Percentiles rank a stretch among this genome's conserved stretches.
These are phyloP conservation scores for Penicillium sp. DNA, from an alignment of 2,329 filamentous ascomycete species.

Conservation along the genomic window DNA sequence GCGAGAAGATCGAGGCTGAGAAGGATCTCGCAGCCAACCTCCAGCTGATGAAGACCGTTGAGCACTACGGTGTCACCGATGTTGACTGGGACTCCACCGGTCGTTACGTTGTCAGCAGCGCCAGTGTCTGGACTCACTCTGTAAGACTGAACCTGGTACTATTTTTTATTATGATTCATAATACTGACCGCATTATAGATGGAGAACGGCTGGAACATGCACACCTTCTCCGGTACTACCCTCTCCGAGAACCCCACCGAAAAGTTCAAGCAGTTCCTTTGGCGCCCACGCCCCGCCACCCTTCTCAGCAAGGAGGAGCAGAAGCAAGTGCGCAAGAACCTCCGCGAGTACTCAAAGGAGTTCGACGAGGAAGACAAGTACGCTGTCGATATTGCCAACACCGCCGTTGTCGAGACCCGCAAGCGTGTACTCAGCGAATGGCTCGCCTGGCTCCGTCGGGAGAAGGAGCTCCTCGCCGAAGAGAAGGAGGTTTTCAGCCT, in stretches of 20 bases:
- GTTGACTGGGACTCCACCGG: conserved; percentile 98
- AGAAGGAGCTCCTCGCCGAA: conserved; percentile 69
- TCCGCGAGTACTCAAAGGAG: conserved; percentile 89
- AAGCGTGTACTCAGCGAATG: conserved; percentile 83
- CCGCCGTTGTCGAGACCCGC: conserved; percentile 86
- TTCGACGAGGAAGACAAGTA: conserved; percentile 96
- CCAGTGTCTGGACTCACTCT: conserved; percentile 91
- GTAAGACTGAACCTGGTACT: conserved; percentile 56
- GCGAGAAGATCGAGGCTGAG: conserved; percentile 87
- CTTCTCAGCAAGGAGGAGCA: conserved; percentile 95
- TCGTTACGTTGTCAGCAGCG: conserved; percentile 89
- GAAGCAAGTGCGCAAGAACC: conserved; percentile 96
- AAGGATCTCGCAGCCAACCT: conserved; percentile 95
- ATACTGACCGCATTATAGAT: conserved; percentile 59
- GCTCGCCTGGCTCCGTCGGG: conserved; percentile 75
- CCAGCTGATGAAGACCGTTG: conserved; percentile 87
- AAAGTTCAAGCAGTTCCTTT: conserved; percentile 96
- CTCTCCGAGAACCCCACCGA: conserved; percentile 90
- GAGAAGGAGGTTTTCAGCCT: conserved; percentile 69
- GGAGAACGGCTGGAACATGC: conserved; percentile 98
- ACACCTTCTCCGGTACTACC: conserved; percentile 89
- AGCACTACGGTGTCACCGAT: conserved; percentile 97
- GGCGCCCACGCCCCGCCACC: conserved; percentile 89
- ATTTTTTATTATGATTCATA: conserved; percentile 7
- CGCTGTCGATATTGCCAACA: conserved; percentile 88